These are phyloP conservation scores for Mycena amicta DNA, from an alignment of 768 basidiomycete species.

Conservation along the genomic window DNA sequence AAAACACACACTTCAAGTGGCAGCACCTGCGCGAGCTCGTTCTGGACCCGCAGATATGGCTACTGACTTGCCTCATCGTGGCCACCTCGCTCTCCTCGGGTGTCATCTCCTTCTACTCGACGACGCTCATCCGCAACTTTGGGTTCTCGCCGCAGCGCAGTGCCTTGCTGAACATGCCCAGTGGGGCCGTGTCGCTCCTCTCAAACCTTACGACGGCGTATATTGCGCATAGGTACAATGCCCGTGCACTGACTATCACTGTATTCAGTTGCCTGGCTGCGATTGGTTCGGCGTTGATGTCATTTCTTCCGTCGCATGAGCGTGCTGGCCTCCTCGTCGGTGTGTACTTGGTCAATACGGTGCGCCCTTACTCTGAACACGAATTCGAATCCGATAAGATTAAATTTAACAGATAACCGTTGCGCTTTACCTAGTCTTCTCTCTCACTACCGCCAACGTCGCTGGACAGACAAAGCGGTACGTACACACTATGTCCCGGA, in stretches of 20 bases:
- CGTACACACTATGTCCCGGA: not conserved
- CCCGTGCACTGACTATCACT: conserved; percentile 12
- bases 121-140: conserved; percentile 21
- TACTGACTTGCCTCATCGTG: conserved; percentile 6
- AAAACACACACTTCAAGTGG: conserved; percentile 27
- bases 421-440: conserved; percentile 14
- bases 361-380: not conserved
- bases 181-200: conserved; percentile 15
- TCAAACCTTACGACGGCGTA: conserved; percentile 17
- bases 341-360: conserved; percentile 20
- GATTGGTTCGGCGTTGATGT: conserved; percentile 16
- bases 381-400: not conserved
- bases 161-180: conserved; percentile 18
- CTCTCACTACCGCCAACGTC: conserved; percentile 16
- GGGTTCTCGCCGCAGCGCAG: conserved; percentile 19
- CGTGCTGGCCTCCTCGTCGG: conserved; percentile 16
- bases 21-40: conserved; percentile 15
- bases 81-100: conserved; percentile 13
- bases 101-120: conserved; percentile 18
- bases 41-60: conserved; percentile 19
- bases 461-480: conserved; percentile 22
- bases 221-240: conserved; percentile 12
- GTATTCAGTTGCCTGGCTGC: conserved; percentile 13
- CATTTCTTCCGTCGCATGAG: conserved; percentile 14
- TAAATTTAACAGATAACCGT: conserved; percentile 12